A percentile compares a stretch with the other conserved stretches of the same genome.
phyloP scores from a whole-genome alignment of 2,329 filamentous ascomycete species.

The Aspergillus luchuensis region DNA sequence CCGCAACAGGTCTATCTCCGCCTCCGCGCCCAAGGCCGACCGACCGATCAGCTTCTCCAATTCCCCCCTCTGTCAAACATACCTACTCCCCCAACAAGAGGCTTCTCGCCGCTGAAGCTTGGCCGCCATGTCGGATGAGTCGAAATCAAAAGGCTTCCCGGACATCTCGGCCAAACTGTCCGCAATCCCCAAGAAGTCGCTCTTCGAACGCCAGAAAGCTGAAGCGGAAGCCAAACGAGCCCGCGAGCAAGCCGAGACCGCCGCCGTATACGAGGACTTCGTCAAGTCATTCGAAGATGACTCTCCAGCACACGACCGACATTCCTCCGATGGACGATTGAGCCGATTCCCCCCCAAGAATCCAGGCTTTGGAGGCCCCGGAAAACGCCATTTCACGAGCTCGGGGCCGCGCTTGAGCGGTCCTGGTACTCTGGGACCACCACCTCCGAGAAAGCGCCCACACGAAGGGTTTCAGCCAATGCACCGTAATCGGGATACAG shows the following conservation, averaged over 20 bases:
- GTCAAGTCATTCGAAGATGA: slow-evolving; percentile 67
- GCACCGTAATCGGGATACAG: slow-evolving; percentile 43
- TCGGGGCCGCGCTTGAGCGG: slow-evolving; percentile 51
- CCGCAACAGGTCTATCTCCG: background rate
- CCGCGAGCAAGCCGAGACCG: slow-evolving; percentile 82
- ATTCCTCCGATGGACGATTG: slow-evolving; percentile 26
- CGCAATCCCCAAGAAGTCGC: slow-evolving; percentile 78
- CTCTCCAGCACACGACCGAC: slow-evolving; percentile 21
- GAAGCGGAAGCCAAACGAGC: slow-evolving; percentile 86
- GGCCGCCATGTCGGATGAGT: slow-evolving; percentile 41
- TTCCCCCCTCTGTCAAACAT: background rate
- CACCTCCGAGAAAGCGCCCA: slow-evolving; percentile 47
- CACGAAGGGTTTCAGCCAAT: slow-evolving; percentile 43
- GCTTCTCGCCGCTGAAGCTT: slow-evolving; percentile 28
- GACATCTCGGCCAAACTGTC: slow-evolving; percentile 76
- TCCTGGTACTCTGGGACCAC: slow-evolving; percentile 51
- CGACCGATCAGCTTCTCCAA: slow-evolving; percentile 8
- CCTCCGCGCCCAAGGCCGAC: slow-evolving; percentile 4
- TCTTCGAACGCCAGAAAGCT: slow-evolving; percentile 84
- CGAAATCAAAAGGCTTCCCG: slow-evolving; percentile 58
- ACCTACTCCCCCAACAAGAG: slow-evolving; percentile 7
- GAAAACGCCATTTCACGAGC: slow-evolving; percentile 64
- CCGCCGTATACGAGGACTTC: slow-evolving; percentile 83
- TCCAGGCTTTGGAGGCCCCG: slow-evolving; percentile 41
- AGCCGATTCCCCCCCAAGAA: slow-evolving; percentile 36